These are phyloP conservation scores for Pleurotus cornucopiae DNA, from an alignment of 768 basidiomycete genomes.

Conservation along the genomic window DNA sequence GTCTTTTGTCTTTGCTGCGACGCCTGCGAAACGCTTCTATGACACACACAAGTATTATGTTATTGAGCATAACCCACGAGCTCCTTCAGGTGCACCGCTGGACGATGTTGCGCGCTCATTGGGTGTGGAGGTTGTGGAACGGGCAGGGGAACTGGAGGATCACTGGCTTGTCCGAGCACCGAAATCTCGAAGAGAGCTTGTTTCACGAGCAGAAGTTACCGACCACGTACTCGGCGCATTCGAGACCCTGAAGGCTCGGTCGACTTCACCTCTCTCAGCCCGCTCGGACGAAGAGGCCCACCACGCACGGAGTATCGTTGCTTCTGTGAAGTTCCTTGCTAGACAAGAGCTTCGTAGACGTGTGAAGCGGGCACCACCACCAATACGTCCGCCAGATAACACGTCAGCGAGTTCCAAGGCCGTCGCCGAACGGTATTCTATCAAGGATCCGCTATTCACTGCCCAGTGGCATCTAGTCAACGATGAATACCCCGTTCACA, in stretches of 20 bases:
- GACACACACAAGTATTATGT: constrained; percentile 80
- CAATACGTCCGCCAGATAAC: constrained; percentile 32
- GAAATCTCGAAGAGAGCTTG: constrained; percentile 28
- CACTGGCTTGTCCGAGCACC: constrained; percentile 78
- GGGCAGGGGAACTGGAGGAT: constrained; percentile 74
- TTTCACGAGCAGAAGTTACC: constrained; percentile 22
- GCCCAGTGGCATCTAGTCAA: constrained; percentile 96
- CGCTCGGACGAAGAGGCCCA: constrained; percentile 36
- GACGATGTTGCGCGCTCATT: constrained; percentile 55
- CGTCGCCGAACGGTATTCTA: constrained; percentile 56
- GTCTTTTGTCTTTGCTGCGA: constrained; percentile 21
- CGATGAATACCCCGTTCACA: constrained; percentile 71
- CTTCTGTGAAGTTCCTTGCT: constrained; percentile 57
- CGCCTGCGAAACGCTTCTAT: constrained; percentile 51
- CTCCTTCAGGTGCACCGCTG: constrained; percentile 42
- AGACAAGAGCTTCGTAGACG: constrained; percentile 66
- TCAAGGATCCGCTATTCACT: constrained; percentile 78
- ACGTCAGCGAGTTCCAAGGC: constrained; percentile 34
- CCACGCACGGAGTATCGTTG: constrained; percentile 39
- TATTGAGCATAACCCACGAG: constrained; percentile 55
- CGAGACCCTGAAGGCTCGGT: constrained; percentile 36
- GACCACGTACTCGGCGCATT: constrained; percentile 51
- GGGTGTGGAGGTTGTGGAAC: constrained; percentile 84
- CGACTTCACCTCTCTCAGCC: constrained; percentile 24
- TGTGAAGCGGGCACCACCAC: constrained; percentile 70